phyloP scores from a whole-genome alignment of 2,329 filamentous ascomycete species.

The Clonostachys rosea region DNA sequence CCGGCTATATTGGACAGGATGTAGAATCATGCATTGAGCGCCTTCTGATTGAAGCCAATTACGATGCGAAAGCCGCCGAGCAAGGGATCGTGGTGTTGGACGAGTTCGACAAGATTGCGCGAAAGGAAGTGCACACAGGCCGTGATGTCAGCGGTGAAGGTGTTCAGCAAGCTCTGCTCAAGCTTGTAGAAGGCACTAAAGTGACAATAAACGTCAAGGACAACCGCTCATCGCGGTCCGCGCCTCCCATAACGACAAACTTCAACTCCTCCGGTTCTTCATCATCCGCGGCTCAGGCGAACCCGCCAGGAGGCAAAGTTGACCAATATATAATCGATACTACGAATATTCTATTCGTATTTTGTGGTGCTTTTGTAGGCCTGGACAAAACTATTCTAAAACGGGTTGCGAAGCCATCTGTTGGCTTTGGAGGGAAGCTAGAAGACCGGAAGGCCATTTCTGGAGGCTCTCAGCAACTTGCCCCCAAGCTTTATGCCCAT shows the following conservation, averaged over 20 bases:
- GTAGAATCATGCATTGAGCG: conserved; percentile 94
- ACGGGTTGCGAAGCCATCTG: conserved; percentile 78
- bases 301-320: conserved; percentile 43
- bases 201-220: conserved; percentile 88
- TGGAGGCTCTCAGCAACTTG: conserved; percentile 53
- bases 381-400: conserved; percentile 83
- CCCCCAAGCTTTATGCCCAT: conserved; percentile 54
- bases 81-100: conserved; percentile 93
- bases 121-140: conserved; percentile 79
- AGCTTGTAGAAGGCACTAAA: conserved; percentile 94
- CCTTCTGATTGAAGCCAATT: conserved; percentile 83
- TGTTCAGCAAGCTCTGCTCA: conserved; percentile 90
- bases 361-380: conserved; percentile 91
- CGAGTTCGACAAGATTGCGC: conserved; percentile 96
- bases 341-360: conserved; percentile 95
- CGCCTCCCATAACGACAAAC: conserved; percentile 47
- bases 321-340: conserved; percentile 78
- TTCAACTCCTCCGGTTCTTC: conserved; percentile 40
- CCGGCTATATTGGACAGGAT: conserved; percentile 96
- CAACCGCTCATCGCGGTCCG: conserved; percentile 54
- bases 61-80: conserved; percentile 79
- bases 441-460: conserved; percentile 48
- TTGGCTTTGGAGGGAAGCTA: conserved; percentile 87
- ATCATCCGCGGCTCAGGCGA: conserved; percentile 30
- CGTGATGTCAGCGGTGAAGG: conserved; percentile 95